Conservation (phyloP, 805 yeast species). For the Monosporozyma yasuniensis region DNA sequence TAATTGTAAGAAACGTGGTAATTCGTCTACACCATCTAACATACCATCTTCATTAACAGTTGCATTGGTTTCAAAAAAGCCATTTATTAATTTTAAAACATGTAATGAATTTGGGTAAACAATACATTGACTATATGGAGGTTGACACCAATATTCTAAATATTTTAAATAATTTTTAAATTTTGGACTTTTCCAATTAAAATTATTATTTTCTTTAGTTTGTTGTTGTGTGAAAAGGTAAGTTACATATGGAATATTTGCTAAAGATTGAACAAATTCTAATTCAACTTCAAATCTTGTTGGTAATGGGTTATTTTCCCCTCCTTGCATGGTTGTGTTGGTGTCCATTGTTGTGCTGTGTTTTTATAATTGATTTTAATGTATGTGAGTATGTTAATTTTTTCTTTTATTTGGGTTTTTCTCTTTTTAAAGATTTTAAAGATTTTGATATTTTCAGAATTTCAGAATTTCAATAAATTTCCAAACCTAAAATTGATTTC, state of each 20-base stretch:
- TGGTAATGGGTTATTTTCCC: slow-evolving; percentile 33
- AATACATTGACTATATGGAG: slow-evolving; percentile 44
- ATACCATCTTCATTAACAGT: slow-evolving; percentile 38
- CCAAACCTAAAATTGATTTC: background rate
- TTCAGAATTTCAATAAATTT: background rate
- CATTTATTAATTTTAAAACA: slow-evolving; percentile 50
- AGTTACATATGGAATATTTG: slow-evolving; percentile 81
- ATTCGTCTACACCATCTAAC: slow-evolving; percentile 42
- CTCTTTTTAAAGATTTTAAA: no score
- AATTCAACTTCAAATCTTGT: slow-evolving; percentile 36
- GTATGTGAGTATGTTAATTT: background rate
- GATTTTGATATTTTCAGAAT: no score
- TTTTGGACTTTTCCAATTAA: slow-evolving; percentile 49
- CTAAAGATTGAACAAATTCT: slow-evolving; percentile 82
- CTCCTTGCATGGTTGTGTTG: background rate
- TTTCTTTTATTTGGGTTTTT: background rate
- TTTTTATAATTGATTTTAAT: background rate
- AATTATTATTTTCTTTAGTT: slow-evolving; percentile 2
- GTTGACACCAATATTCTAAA: slow-evolving; percentile 76
- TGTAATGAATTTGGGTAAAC: slow-evolving; percentile 83
- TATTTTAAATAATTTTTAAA: slow-evolving; percentile 72
- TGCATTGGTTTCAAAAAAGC: slow-evolving; percentile 22
- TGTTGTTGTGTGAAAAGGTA: slow-evolving; percentile 73
- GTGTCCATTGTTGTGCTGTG: background rate
- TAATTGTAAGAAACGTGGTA: slow-evolving; percentile 39